A percentile compares a stretch with the other conserved stretches of the same genome.
Evolutionary conservation across 345 rosid species (phyloP).

Genomic region (Eucalyptus tenuipes): DNA sequence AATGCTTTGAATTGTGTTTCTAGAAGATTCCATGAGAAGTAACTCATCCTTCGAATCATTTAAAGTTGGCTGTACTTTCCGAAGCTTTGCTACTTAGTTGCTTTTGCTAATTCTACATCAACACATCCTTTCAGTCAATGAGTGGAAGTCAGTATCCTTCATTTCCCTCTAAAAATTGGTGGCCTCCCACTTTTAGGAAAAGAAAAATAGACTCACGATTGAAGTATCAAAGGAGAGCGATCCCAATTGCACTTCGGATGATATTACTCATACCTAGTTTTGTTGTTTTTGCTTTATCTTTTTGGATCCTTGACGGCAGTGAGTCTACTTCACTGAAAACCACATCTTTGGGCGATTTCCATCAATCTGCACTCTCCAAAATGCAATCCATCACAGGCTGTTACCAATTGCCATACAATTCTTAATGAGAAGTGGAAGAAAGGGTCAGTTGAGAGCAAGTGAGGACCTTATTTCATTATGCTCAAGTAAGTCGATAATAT

Average conservation of each 20-base stretch:
- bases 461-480: constrained; percentile 45
- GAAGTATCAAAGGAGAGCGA: not conserved
- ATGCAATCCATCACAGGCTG: not conserved
- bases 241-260: not conserved
- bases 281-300: constrained; percentile 15
- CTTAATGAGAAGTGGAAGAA: not conserved
- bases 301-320: constrained; percentile 35
- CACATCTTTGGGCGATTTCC: constrained; percentile 65
- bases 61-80: not conserved
- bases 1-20: not conserved
- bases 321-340: constrained; percentile 49
- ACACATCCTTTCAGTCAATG: not conserved
- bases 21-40: not conserved
- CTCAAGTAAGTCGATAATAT: constrained; percentile 43
- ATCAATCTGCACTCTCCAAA: constrained; percentile 37
- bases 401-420: not conserved
- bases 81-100: not conserved
- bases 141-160: not conserved
- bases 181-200: not conserved
- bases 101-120: not conserved
- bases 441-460: not conserved
- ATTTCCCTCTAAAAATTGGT: not conserved
- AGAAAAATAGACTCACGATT: not conserved
- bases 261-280: constrained; percentile 7
- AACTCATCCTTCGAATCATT: not conserved